Conservation (phyloP, 2,329 filamentous ascomycete species). For the Coleophoma cylindrospora region DNA sequence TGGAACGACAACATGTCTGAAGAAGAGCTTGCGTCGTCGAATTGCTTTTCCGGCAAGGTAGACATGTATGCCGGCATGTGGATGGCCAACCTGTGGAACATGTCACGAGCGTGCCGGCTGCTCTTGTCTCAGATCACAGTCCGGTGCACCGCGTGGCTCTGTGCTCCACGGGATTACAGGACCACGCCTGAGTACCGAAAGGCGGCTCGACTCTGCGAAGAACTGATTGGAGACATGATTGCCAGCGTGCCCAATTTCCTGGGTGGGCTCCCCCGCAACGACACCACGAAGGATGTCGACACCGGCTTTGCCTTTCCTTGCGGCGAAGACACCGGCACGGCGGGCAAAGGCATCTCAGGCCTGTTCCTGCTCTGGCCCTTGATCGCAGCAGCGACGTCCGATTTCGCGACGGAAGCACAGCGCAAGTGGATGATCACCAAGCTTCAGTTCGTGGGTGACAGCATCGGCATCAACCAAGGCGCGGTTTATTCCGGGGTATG, state of each 20-base stretch:
- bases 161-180: conserved; percentile 51
- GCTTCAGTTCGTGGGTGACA: conserved; percentile 1
- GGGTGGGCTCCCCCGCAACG: conserved; percentile 44
- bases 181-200: conserved; percentile 55
- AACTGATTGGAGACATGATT: conserved; percentile 50
- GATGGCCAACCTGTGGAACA: conserved; percentile 50
- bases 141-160: conserved; percentile 52
- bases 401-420: conserved; percentile 4
- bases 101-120: conserved; percentile 45
- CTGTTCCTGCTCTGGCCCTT: conserved; percentile 5
- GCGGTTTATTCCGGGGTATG: neutral
- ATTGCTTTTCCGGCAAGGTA: conserved; percentile 52
- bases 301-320: conserved; percentile 43
- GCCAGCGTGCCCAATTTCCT: conserved; percentile 53
- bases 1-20: conserved; percentile 47
- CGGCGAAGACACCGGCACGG: conserved; percentile 29
- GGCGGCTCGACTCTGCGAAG: conserved; percentile 41
- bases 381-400: conserved; percentile 2
- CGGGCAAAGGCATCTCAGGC: neutral
- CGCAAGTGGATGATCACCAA: conserved; percentile 1
- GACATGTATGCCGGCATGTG: conserved; percentile 53
- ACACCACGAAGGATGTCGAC: conserved; percentile 13
- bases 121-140: conserved; percentile 48
- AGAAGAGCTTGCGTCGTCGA: conserved; percentile 42
- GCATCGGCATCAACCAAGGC: conserved; percentile 3